Percentiles rank a stretch among this genome's conserved stretches.
Evolutionary conservation across 345 rosid species (phyloP).

Genomic region (Citrus mangshanensis): DNA sequence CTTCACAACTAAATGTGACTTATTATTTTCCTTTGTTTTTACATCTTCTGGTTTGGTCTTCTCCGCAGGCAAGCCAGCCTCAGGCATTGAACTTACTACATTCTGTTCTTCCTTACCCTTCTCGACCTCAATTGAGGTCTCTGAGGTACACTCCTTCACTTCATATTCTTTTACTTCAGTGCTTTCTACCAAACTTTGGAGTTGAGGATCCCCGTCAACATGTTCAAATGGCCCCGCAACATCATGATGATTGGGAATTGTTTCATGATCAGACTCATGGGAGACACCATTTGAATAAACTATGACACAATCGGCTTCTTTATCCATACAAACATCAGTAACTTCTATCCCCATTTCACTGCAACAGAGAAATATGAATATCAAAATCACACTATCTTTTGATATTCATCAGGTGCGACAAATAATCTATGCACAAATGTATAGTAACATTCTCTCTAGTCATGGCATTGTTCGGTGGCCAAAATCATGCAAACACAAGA

Average conservation of each 20-base stretch:
- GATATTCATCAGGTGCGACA: neutral
- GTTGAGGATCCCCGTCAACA: slow-evolving; percentile 41
- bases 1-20: slow-evolving; percentile 31
- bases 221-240: slow-evolving; percentile 45
- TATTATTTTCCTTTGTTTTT: slow-evolving; percentile 26
- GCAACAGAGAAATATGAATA: slow-evolving; percentile 15
- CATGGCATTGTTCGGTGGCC: neutral
- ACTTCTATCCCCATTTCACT: slow-evolving; percentile 52
- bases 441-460: neutral
- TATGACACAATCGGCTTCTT: slow-evolving; percentile 61
- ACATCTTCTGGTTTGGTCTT: slow-evolving; percentile 25
- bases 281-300: slow-evolving; percentile 47
- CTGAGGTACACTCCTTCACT: slow-evolving; percentile 79
- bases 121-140: slow-evolving; percentile 43
- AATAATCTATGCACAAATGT: neutral
- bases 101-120: slow-evolving; percentile 28
- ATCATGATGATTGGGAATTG: slow-evolving; percentile 35
- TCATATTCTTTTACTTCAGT: slow-evolving; percentile 63
- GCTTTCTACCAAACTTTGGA: slow-evolving; percentile 47
- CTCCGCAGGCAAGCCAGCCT: slow-evolving; percentile 25
- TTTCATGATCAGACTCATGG: slow-evolving; percentile 39
- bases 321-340: slow-evolving; percentile 77
- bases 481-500: neutral
- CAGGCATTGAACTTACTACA: slow-evolving; percentile 19
- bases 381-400: slow-evolving; percentile 6